Evolutionary conservation across 2,329 filamentous ascomycete species (phyloP), one percentile per base, ranked within the genome.

Genomic region (Fusarium compactum): DNA sequence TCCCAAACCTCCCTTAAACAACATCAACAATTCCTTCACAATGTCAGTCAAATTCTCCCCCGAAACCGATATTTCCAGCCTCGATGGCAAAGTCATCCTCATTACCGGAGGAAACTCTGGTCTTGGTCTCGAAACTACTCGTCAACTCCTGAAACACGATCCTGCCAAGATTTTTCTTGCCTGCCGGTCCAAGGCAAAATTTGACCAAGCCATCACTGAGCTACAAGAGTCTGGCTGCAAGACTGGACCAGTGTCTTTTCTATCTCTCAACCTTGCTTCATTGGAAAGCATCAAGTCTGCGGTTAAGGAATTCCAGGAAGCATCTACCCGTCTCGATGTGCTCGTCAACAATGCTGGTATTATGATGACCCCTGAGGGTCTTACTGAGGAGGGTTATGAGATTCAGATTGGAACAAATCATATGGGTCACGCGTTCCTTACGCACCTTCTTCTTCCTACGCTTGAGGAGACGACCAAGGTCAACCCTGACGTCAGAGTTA

Each of bases 101-200:
- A 62, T 62, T 7, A 62, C 59, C 0, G 59, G 59, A n/a, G 57
- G 59, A 5, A 62, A 62, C 40, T 62, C 59, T 0, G 59, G 59
- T 0, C 8, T 62, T 0, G 59, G 59, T 2, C 38, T 62, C 1
- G 59, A 62, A 18, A 54, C 38, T 3, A 38, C 45, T 18, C 58
- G 58, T 5, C 46, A 32, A 8, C 30, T 62, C 5, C 18, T 54
- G 7, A 62, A 62, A 22, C 57, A 62, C 8, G n/a, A 62, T 14
- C 57, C 59, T 14, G 16, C 57, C 0, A 44, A 50, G 8, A 41
- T 62, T 20, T 32, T 62, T 18, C 59, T 62, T 25, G 38, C 59
- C 1, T 62, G 57, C n/a, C 57, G 57, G 9, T 62, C 45, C 15
- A 62, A 62, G 43, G 25, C 18, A 15, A 62, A 62, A 18, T 62